These are phyloP conservation scores for Brassica hybrid DNA, from an alignment of 441 rosid genomes.

Conservation along the genomic window DNA sequence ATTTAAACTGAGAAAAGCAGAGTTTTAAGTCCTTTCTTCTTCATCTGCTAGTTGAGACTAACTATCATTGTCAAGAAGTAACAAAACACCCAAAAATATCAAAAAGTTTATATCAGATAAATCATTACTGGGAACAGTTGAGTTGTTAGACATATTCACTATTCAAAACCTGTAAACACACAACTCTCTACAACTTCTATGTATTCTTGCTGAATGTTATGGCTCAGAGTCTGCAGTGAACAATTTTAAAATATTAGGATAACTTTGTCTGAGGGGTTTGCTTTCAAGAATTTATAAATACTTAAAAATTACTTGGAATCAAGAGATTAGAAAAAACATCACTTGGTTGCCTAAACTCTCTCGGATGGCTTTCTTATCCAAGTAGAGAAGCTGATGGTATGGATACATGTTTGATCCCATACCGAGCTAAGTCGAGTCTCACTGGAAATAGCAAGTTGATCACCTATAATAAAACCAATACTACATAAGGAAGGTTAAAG, in stretches of 20 bases:
- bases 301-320: constrained; percentile 67
- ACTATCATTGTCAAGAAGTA: too few relatives aligned
- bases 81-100: too few relatives aligned
- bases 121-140: too few relatives aligned
- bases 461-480: background rate
- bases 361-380: background rate
- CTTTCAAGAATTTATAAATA: background rate
- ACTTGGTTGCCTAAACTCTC: too few relatives aligned
- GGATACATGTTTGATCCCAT: background rate
- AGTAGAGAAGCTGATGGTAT: background rate
- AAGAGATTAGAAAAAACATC: background rate
- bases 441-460: background rate
- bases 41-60: too few relatives aligned
- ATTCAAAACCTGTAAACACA: constrained; percentile 80
- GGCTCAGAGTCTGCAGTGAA: constrained; percentile 69
- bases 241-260: background rate
- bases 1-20: too few relatives aligned
- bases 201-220: constrained; percentile 89
- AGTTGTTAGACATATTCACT: background rate
- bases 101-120: too few relatives aligned
- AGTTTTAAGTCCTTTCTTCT: too few relatives aligned
- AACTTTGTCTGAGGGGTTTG: too few relatives aligned
- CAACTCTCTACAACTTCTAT: constrained; percentile 94
- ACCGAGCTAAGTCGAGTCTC: background rate
- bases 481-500: background rate